These are phyloP conservation scores for Pezicula rhizophila DNA, from an alignment of 2,329 filamentous ascomycete genomes.

Conservation along the genomic window DNA sequence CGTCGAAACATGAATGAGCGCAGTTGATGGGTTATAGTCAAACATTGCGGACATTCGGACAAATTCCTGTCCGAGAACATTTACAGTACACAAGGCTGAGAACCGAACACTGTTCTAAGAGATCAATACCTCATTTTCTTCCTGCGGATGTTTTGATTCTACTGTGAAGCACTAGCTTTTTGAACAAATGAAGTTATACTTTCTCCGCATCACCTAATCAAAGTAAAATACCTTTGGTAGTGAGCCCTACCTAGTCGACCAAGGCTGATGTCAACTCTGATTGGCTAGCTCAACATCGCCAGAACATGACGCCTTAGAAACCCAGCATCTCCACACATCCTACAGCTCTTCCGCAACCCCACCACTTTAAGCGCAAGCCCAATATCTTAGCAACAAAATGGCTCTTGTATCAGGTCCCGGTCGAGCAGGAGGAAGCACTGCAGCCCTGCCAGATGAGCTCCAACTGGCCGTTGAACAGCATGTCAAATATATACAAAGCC, in stretches of 20 bases:
- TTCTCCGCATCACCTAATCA: neutral
- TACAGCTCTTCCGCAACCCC: neutral
- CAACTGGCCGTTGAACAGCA: slow-evolving; percentile 46
- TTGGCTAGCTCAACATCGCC: slow-evolving; percentile 4
- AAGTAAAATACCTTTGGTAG: neutral
- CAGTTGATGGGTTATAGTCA: too few relatives aligned
- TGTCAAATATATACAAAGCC: slow-evolving; percentile 85
- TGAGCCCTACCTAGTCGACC: slow-evolving; percentile 1
- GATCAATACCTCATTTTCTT: too few relatives aligned
- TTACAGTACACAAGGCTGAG: too few relatives aligned
- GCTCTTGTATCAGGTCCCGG: slow-evolving; percentile 27
- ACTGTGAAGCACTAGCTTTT: too few relatives aligned
- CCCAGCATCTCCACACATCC: neutral
- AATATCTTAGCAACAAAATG: slow-evolving; percentile 15
- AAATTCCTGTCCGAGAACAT: too few relatives aligned
- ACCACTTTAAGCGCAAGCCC: neutral
- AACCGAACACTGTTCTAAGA: too few relatives aligned
- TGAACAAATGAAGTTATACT: neutral
- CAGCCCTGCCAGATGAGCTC: slow-evolving; percentile 24
- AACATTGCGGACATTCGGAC: too few relatives aligned
- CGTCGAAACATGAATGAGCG: too few relatives aligned
- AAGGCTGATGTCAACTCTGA: slow-evolving; percentile 5
- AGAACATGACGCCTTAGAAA: neutral
- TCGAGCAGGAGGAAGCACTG: slow-evolving; percentile 11
- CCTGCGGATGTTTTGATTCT: too few relatives aligned